Conservation (phyloP, 495 filamentous ascomycete species). For the Penicillium riverlandense region DNA sequence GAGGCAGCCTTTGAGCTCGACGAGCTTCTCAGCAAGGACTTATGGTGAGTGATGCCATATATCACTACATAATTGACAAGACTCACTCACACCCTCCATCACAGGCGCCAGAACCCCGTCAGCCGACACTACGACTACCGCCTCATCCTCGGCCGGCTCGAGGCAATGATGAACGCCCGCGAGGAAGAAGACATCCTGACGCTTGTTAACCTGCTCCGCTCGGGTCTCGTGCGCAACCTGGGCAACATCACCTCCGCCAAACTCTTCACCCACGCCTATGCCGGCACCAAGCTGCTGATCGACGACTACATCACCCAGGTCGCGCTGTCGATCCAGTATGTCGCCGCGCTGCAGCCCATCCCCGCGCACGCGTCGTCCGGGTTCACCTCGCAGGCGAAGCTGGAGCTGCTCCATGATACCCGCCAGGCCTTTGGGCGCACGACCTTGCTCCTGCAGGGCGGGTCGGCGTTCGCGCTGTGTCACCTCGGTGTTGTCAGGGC, state of each 20-base stretch:
- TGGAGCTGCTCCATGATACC: slow-evolving; percentile 84
- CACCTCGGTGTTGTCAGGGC: slow-evolving; percentile 90
- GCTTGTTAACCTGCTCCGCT: slow-evolving; percentile 72
- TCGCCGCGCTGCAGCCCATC: slow-evolving; percentile 62
- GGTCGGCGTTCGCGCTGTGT: slow-evolving; percentile 85
- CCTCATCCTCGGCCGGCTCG: slow-evolving; percentile 72
- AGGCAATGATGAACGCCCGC: slow-evolving; percentile 64
- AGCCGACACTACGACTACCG: slow-evolving; percentile 84
- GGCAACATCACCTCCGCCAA: slow-evolving; percentile 84
- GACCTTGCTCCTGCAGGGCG: slow-evolving; percentile 82
- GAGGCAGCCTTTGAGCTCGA: slow-evolving; percentile 73
- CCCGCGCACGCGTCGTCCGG: slow-evolving; percentile 40
- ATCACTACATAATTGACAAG: neutral
- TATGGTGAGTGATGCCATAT: slow-evolving; percentile 51
- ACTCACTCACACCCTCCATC: neutral
- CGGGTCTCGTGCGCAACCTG: slow-evolving; percentile 82
- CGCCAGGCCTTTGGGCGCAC: slow-evolving; percentile 84
- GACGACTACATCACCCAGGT: slow-evolving; percentile 87
- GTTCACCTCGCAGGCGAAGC: slow-evolving; percentile 75
- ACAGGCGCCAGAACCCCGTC: slow-evolving; percentile 71
- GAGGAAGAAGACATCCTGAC: slow-evolving; percentile 68
- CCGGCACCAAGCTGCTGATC: slow-evolving; percentile 83
- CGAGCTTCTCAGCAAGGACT: slow-evolving; percentile 64
- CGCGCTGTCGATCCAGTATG: slow-evolving; percentile 69
- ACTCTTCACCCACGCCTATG: slow-evolving; percentile 78